Evolutionary conservation across 2,329 filamentous ascomycete species (phyloP).

Genomic region (Beauveria sp.): DNA sequence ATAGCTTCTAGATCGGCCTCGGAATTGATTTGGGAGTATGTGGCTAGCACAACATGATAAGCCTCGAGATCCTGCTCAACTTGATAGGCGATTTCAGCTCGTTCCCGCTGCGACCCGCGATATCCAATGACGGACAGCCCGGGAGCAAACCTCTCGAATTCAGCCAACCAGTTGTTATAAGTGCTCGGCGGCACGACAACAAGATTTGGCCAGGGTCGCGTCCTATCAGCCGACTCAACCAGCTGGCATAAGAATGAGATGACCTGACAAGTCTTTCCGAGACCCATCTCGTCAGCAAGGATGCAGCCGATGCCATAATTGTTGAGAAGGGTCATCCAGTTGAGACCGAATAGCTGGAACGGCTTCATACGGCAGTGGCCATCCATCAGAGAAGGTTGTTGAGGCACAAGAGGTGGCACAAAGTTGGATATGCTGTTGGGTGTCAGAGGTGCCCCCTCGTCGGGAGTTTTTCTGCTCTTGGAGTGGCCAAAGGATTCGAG

Average conservation of each 20-base stretch:
- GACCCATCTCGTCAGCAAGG: slow-evolving; percentile 92
- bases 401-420: slow-evolving; percentile 35
- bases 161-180: slow-evolving; percentile 88
- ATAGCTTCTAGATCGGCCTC: slow-evolving; percentile 43
- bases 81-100: slow-evolving; percentile 58
- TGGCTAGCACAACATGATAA: slow-evolving; percentile 56
- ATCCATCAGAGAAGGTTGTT: slow-evolving; percentile 72
- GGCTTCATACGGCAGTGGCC: slow-evolving; percentile 74
- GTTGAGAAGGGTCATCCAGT: slow-evolving; percentile 86
- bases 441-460: slow-evolving; percentile 33
- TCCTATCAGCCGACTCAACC: slow-evolving; percentile 46
- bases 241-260: slow-evolving; percentile 86
- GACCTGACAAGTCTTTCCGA: slow-evolving; percentile 95
- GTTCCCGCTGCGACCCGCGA: slow-evolving; percentile 57
- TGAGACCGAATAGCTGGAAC: slow-evolving; percentile 89
- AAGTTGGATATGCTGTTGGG: slow-evolving; percentile 31
- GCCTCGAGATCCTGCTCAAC: slow-evolving; percentile 56
- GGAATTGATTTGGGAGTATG: slow-evolving; percentile 51
- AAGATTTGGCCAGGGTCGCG: slow-evolving; percentile 61
- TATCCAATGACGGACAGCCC: slow-evolving; percentile 65
- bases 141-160: slow-evolving; percentile 83
- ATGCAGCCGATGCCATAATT: slow-evolving; percentile 77
- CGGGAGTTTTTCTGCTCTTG: slow-evolving; percentile 23
- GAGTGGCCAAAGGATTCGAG: slow-evolving; percentile 39
- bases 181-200: slow-evolving; percentile 90